Conservation (phyloP, 176 grass and related monocot genomes). For the Avena eriantha region DNA sequence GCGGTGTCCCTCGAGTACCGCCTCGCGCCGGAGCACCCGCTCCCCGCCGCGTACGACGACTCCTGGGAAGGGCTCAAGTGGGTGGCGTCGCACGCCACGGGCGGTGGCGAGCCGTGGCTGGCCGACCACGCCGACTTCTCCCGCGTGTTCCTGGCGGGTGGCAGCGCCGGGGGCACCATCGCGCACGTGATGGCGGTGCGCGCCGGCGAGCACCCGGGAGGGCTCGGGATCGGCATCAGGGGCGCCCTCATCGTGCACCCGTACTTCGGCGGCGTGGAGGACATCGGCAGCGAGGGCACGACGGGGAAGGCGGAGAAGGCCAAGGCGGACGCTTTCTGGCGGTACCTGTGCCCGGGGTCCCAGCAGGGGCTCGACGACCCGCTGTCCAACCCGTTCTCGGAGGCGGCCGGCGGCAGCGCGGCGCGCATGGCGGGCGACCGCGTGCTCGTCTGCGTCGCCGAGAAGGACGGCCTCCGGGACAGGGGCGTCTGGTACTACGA, state of each 20-base stretch:
- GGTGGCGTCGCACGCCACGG: conserved; percentile 63
- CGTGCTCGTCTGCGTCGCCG: conserved; percentile 74
- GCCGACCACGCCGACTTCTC: conserved; percentile 59
- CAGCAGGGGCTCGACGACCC: conserved; percentile 70
- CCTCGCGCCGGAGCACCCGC: conserved; percentile 76
- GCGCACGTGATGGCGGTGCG: conserved; percentile 68
- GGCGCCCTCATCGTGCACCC: conserved; percentile 67
- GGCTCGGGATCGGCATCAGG: conserved; percentile 34
- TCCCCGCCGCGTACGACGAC: conserved; percentile 77
- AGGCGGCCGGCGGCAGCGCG: conserved; percentile 55
- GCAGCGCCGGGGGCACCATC: conserved; percentile 72
- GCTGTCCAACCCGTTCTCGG: conserved; percentile 69
- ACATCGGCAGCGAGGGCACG: conserved; percentile 54
- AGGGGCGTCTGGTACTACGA: conserved; percentile 82
- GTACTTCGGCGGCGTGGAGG: conserved; percentile 73
- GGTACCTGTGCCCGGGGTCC: conserved; percentile 59
- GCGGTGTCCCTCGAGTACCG: conserved; percentile 78
- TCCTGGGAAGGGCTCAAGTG: conserved; percentile 59
- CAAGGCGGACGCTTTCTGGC: conserved; percentile 55
- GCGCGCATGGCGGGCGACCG: conserved; percentile 56
- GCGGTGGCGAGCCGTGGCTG: conserved; percentile 61
- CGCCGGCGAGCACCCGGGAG: conserved; percentile 38
- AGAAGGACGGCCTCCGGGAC: conserved; percentile 75
- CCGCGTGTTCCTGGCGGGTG: conserved; percentile 60
- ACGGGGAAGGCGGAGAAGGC: conserved; percentile 51